Evolutionary conservation across 2,329 filamentous ascomycete genomes (phyloP).

Genomic region (Tolypocladium sp.): DNA sequence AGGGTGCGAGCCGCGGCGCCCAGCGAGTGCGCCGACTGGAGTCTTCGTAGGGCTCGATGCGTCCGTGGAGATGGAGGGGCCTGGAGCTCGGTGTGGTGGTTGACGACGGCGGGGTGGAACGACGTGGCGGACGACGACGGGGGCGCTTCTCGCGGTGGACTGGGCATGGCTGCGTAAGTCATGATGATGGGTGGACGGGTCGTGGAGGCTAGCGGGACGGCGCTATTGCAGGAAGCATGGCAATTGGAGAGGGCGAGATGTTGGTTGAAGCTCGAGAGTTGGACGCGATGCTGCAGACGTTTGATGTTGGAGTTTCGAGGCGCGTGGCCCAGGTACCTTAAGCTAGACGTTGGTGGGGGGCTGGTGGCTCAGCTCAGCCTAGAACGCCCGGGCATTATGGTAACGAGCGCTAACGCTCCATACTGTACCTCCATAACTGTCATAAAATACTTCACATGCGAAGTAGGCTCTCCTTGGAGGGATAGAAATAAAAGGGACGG

Average conservation of each 20-base stretch:
- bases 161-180: conserved; percentile 5
- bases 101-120: conserved; percentile 1
- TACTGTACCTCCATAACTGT: too few relatives aligned
- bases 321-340: not conserved
- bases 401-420: too few relatives aligned
- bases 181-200: not conserved
- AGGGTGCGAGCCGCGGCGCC: conserved; percentile 38
- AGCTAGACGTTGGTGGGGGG: not conserved
- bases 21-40: conserved; percentile 67
- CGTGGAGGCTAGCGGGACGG: not conserved
- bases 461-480: too few relatives aligned
- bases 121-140: conserved; percentile 1
- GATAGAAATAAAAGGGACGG: too few relatives aligned
- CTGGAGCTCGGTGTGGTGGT: conserved; percentile 35
- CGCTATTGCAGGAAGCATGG: not conserved
- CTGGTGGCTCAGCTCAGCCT: not conserved
- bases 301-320: not conserved
- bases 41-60: conserved; percentile 59
- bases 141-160: conserved; percentile 4
- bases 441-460: too few relatives aligned
- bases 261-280: not conserved
- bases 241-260: not conserved
- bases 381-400: too few relatives aligned
- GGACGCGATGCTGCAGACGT: not conserved
- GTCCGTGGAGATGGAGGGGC: conserved; percentile 54